A percentile compares a stretch with the other conserved stretches of the same genome.
Conservation (phyloP, 495 filamentous ascomycete genomes). For the Neurospora tetraspora region DNA sequence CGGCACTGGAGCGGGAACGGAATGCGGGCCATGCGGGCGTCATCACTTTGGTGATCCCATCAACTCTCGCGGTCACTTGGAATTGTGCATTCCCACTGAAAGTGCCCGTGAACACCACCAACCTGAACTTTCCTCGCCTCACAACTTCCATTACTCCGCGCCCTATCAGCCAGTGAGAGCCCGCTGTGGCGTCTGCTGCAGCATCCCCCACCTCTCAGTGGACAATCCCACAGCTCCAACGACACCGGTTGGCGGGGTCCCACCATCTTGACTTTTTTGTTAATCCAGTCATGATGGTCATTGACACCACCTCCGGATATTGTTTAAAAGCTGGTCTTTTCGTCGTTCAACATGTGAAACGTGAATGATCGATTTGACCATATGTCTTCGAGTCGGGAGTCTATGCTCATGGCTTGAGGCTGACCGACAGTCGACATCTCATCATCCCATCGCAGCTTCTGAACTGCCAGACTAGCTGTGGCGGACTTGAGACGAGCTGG, state of each 20-base stretch:
- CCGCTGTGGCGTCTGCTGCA: conserved; percentile 10
- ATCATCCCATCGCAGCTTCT: background rate
- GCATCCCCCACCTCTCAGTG: conserved; percentile 5
- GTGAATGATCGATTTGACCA: background rate
- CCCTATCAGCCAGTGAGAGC: conserved; percentile 11
- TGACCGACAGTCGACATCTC: background rate
- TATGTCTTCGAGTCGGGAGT: background rate
- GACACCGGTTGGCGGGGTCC: background rate
- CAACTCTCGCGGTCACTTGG: background rate
- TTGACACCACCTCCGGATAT: background rate
- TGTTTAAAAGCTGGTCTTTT: background rate
- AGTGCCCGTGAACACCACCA: background rate
- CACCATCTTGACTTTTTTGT: background rate
- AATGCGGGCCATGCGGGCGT: background rate
- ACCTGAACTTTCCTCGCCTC: too few species aligned
- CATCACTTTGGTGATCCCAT: background rate
- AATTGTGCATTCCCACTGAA: background rate
- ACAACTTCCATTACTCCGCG: background rate
- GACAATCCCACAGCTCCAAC: conserved; percentile 3
- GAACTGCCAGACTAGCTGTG: background rate
- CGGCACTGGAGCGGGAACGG: background rate
- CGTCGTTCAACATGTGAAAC: background rate
- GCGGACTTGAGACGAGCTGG: background rate
- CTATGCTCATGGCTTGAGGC: background rate
- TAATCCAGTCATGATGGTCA: background rate